phyloP scores from a whole-genome alignment of 768 basidiomycete genomes.

The Tephrocybe rancida region DNA sequence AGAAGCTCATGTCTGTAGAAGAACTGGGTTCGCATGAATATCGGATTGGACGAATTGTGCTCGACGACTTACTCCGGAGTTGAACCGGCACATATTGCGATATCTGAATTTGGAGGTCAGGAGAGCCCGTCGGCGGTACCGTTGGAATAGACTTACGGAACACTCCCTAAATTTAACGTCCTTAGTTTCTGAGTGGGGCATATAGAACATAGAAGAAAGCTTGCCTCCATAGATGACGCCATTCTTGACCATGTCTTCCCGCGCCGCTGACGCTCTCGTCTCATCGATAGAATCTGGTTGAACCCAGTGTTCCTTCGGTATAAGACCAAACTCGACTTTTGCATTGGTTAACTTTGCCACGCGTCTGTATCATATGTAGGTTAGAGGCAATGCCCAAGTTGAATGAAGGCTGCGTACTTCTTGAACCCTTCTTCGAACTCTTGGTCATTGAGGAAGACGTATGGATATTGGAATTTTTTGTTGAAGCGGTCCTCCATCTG shows the following conservation, averaged over 20 bases:
- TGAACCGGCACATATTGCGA: conserved; percentile 97
- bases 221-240: conserved; percentile 70
- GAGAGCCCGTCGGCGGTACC: neutral
- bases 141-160: conserved; percentile 55
- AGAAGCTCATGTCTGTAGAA: conserved; percentile 87
- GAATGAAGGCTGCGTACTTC: conserved; percentile 32
- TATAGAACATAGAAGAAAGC: conserved; percentile 11
- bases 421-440: conserved; percentile 76
- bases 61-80: conserved; percentile 77
- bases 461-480: conserved; percentile 81
- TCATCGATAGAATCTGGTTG: conserved; percentile 87
- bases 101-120: conserved; percentile 44
- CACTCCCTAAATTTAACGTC: conserved; percentile 55
- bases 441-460: conserved; percentile 86
- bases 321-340: conserved; percentile 73
- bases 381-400: conserved; percentile 7
- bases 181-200: conserved; percentile 1
- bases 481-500: conserved; percentile 92
- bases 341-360: conserved; percentile 62
- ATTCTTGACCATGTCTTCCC: conserved; percentile 71
- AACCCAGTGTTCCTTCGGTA: conserved; percentile 76
- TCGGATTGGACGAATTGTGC: neutral
- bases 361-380: conserved; percentile 39
- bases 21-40: conserved; percentile 47
- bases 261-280: conserved; percentile 57